Evolutionary conservation across 2,329 filamentous ascomycete genomes (phyloP), one percentile per base, ranked within the genome.

Genomic region (Arthrobotrys pseudoclavata): DNA sequence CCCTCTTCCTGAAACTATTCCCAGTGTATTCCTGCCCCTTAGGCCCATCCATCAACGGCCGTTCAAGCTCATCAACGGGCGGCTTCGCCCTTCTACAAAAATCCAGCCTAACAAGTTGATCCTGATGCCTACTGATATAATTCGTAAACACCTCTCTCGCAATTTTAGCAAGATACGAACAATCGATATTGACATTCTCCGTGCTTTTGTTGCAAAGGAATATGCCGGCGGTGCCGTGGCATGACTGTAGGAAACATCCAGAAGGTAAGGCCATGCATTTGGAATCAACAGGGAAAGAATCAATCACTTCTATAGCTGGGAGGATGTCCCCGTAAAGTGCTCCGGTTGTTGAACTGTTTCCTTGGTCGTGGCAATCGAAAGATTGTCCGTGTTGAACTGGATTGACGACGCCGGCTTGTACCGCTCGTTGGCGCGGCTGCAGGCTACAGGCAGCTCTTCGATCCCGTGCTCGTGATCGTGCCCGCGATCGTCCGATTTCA

Each of bases 301-400:
- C 64, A 2, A 76, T 60, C 10, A 69, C 37, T 40, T 69, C 57
- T 3, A 76, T 55, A 4, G 70, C 62, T 4, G 53, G 62, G 3
- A 53, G 45, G 13, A 75, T 75, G 34, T 75, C 70, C 15, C 24
- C 15, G 31, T 68, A 52, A 12, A 68, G n/a, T 3, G 70, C 70
- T 12, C 70, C 53, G 0, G 52, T 47, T 1, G 9, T n/a, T 12
- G 70, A 68, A 4, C 34, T 18, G 22, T 75, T 68, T 13, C 62
- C 52, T n/a, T 68, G 63, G 26, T 75, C 70, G 34, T 75, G 70
- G 31, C 70, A 75, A 31, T 75, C 70, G 12, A 75, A 75, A 4
- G 70, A 75, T 31, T 75, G 70, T 29, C 70, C 70, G 24, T 50
- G 45, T 18, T 75, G 62, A 26, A 75, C 52, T 15, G 70, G 70